Percentiles rank a stretch among this genome's conserved stretches.
phyloP scores from a whole-genome alignment of 345 rosid species.

The Cardamine occulta region DNA sequence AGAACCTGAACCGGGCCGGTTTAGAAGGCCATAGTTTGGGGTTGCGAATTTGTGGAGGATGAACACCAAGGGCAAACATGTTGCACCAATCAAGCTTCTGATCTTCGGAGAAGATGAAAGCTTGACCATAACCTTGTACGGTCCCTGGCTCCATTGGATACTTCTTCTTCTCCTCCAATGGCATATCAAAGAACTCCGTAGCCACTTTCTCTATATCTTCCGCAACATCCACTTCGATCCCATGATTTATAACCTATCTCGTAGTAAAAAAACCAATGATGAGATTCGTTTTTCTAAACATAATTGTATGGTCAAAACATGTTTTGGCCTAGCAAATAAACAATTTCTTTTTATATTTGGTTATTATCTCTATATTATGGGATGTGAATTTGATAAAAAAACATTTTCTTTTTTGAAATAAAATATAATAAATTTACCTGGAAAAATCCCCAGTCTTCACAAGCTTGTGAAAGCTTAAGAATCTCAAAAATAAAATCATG shows the following conservation, averaged over 20 bases:
- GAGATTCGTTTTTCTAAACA: not conserved
- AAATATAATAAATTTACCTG: slow-evolving; percentile 55
- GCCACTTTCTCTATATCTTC: slow-evolving; percentile 75
- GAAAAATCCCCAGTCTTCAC: slow-evolving; percentile 94
- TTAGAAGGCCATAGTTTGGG: slow-evolving; percentile 82
- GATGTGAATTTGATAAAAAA: not conserved
- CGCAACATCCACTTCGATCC: slow-evolving; percentile 58
- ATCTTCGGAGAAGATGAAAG: slow-evolving; percentile 90
- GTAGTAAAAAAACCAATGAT: slow-evolving; percentile 1
- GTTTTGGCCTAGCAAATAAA: slow-evolving; percentile 3
- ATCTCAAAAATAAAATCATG: slow-evolving; percentile 50
- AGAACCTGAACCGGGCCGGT: slow-evolving; percentile 74
- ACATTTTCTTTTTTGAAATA: not conserved
- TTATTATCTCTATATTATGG: not conserved
- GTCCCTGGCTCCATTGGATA: slow-evolving; percentile 93
- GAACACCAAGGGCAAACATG: slow-evolving; percentile 93
- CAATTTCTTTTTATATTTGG: not conserved
- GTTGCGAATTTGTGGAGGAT: slow-evolving; percentile 70
- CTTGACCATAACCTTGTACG: slow-evolving; percentile 94
- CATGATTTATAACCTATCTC: slow-evolving; percentile 76
- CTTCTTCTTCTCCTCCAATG: slow-evolving; percentile 79
- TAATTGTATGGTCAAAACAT: not conserved
- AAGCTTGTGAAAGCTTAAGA: slow-evolving; percentile 62
- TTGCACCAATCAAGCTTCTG: slow-evolving; percentile 99
- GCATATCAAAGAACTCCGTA: slow-evolving; percentile 75